Base-by-base conservation (phyloP, 2,329 filamentous ascomycete genomes). In the Aspergillus sp. region DNA sequence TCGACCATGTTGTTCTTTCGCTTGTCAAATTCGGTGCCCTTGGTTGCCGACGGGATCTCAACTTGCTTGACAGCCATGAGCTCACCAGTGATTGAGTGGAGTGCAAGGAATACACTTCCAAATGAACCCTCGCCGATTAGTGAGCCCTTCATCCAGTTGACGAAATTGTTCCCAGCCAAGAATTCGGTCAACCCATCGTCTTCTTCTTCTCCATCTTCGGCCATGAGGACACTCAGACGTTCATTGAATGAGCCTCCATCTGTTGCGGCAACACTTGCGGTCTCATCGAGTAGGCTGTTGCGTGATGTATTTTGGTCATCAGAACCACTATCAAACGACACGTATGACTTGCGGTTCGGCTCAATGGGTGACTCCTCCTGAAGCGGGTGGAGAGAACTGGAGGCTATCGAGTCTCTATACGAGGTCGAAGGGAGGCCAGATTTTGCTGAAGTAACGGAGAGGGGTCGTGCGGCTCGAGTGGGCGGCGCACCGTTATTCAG, bases 121-220 rank as follows among this genome's bases (percentile, higher is more conserved):
- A 99, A 99, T 4, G 93, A 97, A 62, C 95, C 95, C 76, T 97
- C 92, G 33, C 95, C 95, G 65, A 99, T 99, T 62, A 98, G 82
- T 33, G 93, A 93, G 70, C 95, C 95, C 80, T 98, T 97, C 92
- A 99, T 98, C 90, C 96, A 99, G 75, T 96, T 96, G 79, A 96
- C 93, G 87, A 95, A 98, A 8, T 91, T 96, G 71, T 97, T 91
- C 63, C 91, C 91, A 35, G 91, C 87, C 41, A 98, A 82, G 81
- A 97, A 97, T 70, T 93, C 93, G 66, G 89, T 86, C 21, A 98
- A 82, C 67, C 95, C 93, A 69, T 93, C 90, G 67, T 98, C 93
- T 6, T 87, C 86, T 68, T 96, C 95, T 71, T 97, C 93, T 35
- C 92, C 93, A 68, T 98, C 93, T 66, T 96, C 90, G 15, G 89